These are phyloP conservation scores for Pulveroboletus sp. DNA, from an alignment of 768 basidiomycete species.

Conservation along the genomic window DNA sequence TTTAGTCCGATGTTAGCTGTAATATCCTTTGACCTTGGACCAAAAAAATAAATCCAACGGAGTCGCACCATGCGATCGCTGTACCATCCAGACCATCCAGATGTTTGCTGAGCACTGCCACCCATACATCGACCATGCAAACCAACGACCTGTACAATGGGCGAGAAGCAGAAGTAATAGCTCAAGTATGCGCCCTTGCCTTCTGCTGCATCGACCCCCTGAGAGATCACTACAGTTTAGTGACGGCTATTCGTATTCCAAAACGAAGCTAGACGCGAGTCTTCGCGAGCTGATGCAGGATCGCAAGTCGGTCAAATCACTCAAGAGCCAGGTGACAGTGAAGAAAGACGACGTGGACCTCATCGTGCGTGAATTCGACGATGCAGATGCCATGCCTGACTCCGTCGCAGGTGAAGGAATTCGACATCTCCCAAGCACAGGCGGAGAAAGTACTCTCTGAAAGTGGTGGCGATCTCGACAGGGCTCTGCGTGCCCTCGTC, in stretches of 20 bases:
- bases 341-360: conserved; percentile 29
- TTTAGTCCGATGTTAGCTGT: conserved; percentile 27
- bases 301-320: conserved; percentile 51
- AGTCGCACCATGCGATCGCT: not conserved
- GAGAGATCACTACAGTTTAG: conserved; percentile 46
- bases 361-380: conserved; percentile 18
- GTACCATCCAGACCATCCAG: too few relatives aligned
- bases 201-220: conserved; percentile 17
- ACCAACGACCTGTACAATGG: conserved; percentile 25
- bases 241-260: conserved; percentile 44
- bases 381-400: conserved; percentile 1
- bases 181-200: conserved; percentile 14
- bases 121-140: conserved; percentile 10
- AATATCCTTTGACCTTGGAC: conserved; percentile 22
- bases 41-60: conserved; percentile 7
- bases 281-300: conserved; percentile 48
- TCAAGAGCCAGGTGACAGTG: conserved; percentile 18
- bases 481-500: conserved; percentile 25
- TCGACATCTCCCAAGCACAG: conserved; percentile 25
- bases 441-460: conserved; percentile 30
- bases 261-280: conserved; percentile 31
- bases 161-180: conserved; percentile 29
- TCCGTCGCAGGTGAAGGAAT: conserved; percentile 24
- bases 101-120: conserved; percentile 26
- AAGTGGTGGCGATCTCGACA: conserved; percentile 27